Evolutionary conservation across 176 grass and related monocot genomes (phyloP), one percentile per base, ranked within the genome.

Genomic region (Typha latifolia): DNA sequence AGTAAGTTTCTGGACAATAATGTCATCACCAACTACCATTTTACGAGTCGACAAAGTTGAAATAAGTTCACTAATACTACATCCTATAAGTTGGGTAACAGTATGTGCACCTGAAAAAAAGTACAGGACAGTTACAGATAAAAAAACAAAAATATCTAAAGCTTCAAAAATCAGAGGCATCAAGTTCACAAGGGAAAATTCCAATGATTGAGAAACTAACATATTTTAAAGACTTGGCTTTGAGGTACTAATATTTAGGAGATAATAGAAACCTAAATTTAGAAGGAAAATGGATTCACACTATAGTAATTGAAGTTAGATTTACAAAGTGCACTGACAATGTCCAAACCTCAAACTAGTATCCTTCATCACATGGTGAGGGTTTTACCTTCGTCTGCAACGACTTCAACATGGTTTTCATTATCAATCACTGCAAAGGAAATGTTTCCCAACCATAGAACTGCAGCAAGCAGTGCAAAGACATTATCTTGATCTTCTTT

Each of bases 1-100:
- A 26, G 89, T 99, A 78, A 99, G 89, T 57, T 93, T 99, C 73
- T 99, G 94, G 63, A 99, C 83, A 80, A 99, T 99, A 57, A 85
- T 93, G 74, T 99, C 94, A 71, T 85, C 86, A 66, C 90, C 85
- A 66, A 99, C 89, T 75, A 81, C 93, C 94, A 99, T 93, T 62
- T 99, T 90, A 16, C 89, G 86, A 57, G 85, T 99, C 63, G 94
- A 99, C 81, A 99, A 75, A 67, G 71, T 76, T 66, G 80, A 62
- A 49, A 90, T 90, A 31, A 99, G 81, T 72, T 88, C 86, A 64
- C 82, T 79, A 76, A 83, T 80, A 87, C 73, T 87, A 72, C 89
- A 99, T 51, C 94, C 89, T 68, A 99, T 80, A 87, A 99, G 94
- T 72, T 74, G 80, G 75, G 94, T 74, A 61, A 79, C 94, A 29